phyloP scores from a whole-genome alignment of 495 filamentous ascomycete genomes.

The Neurospora hispaniola region DNA sequence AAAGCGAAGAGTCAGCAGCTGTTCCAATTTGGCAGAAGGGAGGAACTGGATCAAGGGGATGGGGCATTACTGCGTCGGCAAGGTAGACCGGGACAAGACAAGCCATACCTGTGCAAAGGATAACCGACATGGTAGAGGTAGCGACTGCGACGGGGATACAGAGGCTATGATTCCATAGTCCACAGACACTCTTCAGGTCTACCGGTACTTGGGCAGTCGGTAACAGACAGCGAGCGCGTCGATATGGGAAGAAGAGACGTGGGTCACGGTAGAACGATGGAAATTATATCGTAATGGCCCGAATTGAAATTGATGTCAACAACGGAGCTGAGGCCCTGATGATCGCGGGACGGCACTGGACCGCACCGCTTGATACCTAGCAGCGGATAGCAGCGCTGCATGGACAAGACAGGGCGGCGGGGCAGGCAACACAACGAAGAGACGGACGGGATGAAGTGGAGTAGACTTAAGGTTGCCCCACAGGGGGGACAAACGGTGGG shows the following conservation, averaged over 20 bases:
- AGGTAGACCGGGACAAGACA: neutral
- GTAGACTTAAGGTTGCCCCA: neutral
- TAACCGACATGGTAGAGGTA: slow-evolving; percentile 61
- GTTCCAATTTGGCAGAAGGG: neutral
- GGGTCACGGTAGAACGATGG: neutral
- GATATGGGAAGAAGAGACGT: neutral
- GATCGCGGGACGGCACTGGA: neutral
- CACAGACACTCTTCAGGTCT: neutral
- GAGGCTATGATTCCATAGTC: slow-evolving; percentile 14
- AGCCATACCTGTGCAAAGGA: slow-evolving; percentile 70
- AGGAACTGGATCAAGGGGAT: neutral
- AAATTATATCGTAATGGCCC: neutral
- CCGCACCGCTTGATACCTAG: neutral
- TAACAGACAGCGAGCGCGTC: neutral
- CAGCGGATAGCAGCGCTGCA: neutral
- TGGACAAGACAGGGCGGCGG: neutral
- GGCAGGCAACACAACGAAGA: neutral
- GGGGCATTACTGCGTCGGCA: neutral
- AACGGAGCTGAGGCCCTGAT: neutral
- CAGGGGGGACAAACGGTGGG: neutral
- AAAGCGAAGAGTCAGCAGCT: slow-evolving; percentile 1
- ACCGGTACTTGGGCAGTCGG: neutral
- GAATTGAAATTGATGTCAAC: neutral
- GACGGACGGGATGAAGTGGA: neutral
- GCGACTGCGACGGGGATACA: neutral